Percentiles rank a stretch among this genome's conserved stretches.
Conservation (phyloP, 805 yeast genomes). For the Metschnikowia arizonensis region DNA sequence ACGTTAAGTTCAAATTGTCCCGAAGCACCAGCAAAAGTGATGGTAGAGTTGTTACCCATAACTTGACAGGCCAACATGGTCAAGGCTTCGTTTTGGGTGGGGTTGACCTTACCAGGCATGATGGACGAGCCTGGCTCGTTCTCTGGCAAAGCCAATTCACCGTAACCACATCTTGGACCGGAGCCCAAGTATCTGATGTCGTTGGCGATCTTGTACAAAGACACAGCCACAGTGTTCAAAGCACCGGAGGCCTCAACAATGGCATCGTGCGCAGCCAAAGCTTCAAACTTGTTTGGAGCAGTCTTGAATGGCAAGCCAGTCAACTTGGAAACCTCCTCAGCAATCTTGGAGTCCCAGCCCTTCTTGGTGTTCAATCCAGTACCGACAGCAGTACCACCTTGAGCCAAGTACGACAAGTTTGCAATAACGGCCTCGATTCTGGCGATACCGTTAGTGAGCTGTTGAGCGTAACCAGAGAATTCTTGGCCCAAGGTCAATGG, state of each 20-base stretch:
- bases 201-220: constrained; percentile 93
- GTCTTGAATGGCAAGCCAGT: constrained; percentile 88
- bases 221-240: constrained; percentile 88
- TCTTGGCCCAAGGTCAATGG: constrained; percentile 98
- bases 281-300: constrained; percentile 98
- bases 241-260: constrained; percentile 97
- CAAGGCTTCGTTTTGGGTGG: constrained; percentile 97
- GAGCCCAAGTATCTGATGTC: constrained; percentile 98
- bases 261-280: constrained; percentile 98
- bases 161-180: constrained; percentile 99
- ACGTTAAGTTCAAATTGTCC: constrained; percentile 99
- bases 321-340: constrained; percentile 76
- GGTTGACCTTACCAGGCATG: constrained; percentile 99
- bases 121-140: constrained; percentile 99
- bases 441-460: constrained; percentile 82
- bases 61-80: constrained; percentile 98
- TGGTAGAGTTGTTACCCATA: constrained; percentile 92
- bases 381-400: constrained; percentile 99
- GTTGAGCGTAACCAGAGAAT: constrained; percentile 94
- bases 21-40: constrained; percentile 96
- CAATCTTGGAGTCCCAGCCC: constrained; percentile 86
- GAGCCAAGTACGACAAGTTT: constrained; percentile 79
- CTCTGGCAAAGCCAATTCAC: constrained; percentile 92
- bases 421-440: constrained; percentile 78
- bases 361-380: constrained; percentile 93